A percentile compares a stretch with the other conserved stretches of the same genome.
Conservation (phyloP, 768 basidiomycete species). For the Lactarius quietus region DNA sequence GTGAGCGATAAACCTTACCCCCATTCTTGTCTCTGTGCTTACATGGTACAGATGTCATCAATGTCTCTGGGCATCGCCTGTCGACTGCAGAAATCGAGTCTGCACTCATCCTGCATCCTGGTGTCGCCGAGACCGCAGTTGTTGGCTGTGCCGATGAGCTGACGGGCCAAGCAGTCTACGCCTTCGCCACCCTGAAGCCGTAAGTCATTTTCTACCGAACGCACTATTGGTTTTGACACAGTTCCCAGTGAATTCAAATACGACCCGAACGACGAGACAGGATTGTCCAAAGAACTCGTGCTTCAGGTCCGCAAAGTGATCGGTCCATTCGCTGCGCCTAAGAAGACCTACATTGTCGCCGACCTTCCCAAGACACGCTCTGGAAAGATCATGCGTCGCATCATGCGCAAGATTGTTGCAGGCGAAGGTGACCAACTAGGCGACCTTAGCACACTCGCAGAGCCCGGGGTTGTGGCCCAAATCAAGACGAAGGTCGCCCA, state of each 20-base stretch:
- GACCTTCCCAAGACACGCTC: conserved; percentile 95
- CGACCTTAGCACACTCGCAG: conserved; percentile 90
- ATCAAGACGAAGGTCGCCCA: conserved; percentile 76
- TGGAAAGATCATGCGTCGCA: conserved; percentile 96
- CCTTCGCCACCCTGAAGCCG: conserved; percentile 95
- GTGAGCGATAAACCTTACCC: conserved; percentile 38
- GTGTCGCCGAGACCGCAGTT: conserved; percentile 95
- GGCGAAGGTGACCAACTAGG: conserved; percentile 95
- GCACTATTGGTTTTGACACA: background rate
- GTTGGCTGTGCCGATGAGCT: conserved; percentile 84
- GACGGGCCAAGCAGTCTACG: conserved; percentile 90
- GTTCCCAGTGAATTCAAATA: conserved; percentile 68
- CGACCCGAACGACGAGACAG: conserved; percentile 63
- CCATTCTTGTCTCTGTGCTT: conserved; percentile 2
- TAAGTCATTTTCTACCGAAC: conserved; percentile 37
- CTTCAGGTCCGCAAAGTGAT: conserved; percentile 97
- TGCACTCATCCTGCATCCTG: conserved; percentile 89
- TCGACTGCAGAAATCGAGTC: conserved; percentile 99
- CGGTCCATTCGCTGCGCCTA: conserved; percentile 96
- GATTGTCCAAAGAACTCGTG: conserved; percentile 79
- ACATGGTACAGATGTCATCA: conserved; percentile 77
- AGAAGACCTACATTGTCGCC: conserved; percentile 78
- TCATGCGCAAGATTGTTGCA: conserved; percentile 94
- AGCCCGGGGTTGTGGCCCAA: conserved; percentile 78
- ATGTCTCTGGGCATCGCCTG: conserved; percentile 94